Base-by-base conservation (phyloP, 305 asterid species). In the Fraxinus dipetala region DNA sequence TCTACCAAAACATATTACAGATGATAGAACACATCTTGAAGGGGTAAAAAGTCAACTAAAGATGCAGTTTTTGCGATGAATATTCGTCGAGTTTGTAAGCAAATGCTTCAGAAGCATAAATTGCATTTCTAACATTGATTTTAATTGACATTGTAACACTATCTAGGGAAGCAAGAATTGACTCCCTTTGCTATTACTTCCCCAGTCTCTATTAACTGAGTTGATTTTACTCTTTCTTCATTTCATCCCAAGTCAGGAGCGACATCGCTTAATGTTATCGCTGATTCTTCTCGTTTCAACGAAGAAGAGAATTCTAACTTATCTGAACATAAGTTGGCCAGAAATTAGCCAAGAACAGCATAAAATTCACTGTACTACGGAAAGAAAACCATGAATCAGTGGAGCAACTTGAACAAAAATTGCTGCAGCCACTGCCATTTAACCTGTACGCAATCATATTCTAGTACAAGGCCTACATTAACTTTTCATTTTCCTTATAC, bases 361-460 rank as follows among this genome's bases (percentile, higher is more conserved):
- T 9, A 65, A 9, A 2, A 65, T 65, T 24, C 34, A 65, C 73
- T 65, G n/a, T 24, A 26, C 31, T 11, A 20, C 1, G 43, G 26
- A 14, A 9, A 13, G 36, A 54, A 28, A 10, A 69, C 31, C 16
- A 45, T 18, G 40, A 43, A 36, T 8, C 26, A 77, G 79, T 74
- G 89, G 78, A 85, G 88, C 91, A 89, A 88, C 90, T 75, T n/a
- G 24, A 74, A 51, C 77, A 92, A 92, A 90, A 91, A 91, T 78
- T 85, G 97, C 91, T 82, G 89, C 92, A 83, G 61, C 88, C 87
- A 85, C 89, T 30, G 75, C 45, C 76, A 20, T 28, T 51, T 28
- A 85, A 59, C 48, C 40, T 74, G 26, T 72, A 38, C 13, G 38
- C 6, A 31, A 72, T 72, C 81, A 59, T 77, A 70, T 65, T 65